Conservation (phyloP, 352 stramenopile genomes). For the Pythium monospermum region DNA sequence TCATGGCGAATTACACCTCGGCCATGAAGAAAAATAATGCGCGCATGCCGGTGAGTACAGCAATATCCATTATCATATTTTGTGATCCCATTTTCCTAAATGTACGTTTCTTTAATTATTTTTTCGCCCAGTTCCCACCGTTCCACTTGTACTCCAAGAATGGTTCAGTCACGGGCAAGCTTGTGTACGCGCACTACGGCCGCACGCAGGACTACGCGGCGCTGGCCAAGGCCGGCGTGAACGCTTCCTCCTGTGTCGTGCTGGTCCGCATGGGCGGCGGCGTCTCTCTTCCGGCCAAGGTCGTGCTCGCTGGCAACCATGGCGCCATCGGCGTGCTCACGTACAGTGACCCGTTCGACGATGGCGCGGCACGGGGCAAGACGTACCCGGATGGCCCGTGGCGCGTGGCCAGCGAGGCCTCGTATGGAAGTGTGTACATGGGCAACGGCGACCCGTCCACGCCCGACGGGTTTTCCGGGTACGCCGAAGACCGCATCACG, state of each 20-base stretch:
- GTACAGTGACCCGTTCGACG: conserved; percentile 72
- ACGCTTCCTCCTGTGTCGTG: conserved; percentile 43
- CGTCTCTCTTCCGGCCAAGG: conserved; percentile 67
- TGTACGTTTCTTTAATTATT: too few relatives aligned
- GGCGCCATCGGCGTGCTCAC: conserved; percentile 65
- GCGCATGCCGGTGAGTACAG: conserved; percentile 17
- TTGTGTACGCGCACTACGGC: conserved; percentile 80
- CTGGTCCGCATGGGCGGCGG: conserved; percentile 63
- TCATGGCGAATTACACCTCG: conserved; percentile 25
- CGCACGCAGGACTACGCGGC: conserved; percentile 59
- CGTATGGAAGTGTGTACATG: conserved; percentile 81
- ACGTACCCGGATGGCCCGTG: conserved; percentile 65
- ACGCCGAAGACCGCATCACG: conserved; percentile 55
- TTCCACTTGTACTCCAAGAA: conserved; percentile 86
- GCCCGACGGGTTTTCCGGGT: conserved; percentile 57
- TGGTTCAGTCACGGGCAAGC: conserved; percentile 40
- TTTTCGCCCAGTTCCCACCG: conserved; percentile 41
- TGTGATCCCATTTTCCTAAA: too few relatives aligned
- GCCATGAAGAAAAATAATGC: conserved; percentile 32
- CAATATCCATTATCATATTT: too few relatives aligned
- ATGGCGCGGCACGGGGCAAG: conserved; percentile 45
- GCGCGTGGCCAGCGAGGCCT: conserved; percentile 40
- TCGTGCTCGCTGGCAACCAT: conserved; percentile 53
- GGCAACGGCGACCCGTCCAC: conserved; percentile 79
- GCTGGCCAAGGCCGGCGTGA: conserved; percentile 41